Conservation (phyloP, 2,329 filamentous ascomycete genomes). For the Pseudocercospora eumusae region DNA sequence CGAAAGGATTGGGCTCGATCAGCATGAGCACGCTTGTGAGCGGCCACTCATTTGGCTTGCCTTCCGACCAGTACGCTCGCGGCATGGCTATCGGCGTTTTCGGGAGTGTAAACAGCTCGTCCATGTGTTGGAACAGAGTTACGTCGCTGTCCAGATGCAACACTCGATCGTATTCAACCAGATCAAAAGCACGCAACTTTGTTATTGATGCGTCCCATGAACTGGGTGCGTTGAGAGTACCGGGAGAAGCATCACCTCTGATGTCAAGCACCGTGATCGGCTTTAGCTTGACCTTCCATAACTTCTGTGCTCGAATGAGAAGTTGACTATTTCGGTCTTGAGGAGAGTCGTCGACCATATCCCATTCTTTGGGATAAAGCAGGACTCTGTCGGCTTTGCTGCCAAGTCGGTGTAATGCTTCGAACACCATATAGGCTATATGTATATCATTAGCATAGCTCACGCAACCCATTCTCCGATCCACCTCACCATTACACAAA, state of each 20-base stretch:
- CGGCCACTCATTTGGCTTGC: constrained; percentile 43
- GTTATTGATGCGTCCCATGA: constrained; percentile 62
- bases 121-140: constrained; percentile 63
- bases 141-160: constrained; percentile 65
- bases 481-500: constrained; percentile 26
- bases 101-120: constrained; percentile 71
- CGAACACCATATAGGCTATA: constrained; percentile 44
- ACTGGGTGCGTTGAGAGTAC: constrained; percentile 40
- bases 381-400: constrained; percentile 51
- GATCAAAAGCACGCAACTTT: constrained; percentile 69
- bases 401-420: constrained; percentile 45
- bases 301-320: constrained; percentile 45
- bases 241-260: constrained; percentile 31
- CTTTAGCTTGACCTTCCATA: constrained; percentile 54
- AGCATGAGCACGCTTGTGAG: constrained; percentile 65
- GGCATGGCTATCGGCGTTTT: constrained; percentile 62
- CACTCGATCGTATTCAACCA: constrained; percentile 62
- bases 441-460: neutral
- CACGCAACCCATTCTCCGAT: neutral
- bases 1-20: constrained; percentile 58
- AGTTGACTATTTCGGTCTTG: constrained; percentile 35
- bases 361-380: constrained; percentile 48
- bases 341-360: constrained; percentile 41
- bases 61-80: constrained; percentile 68
- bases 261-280: constrained; percentile 48